phyloP scores from a whole-genome alignment of 305 asterid species.

The Salvia sclarea region DNA sequence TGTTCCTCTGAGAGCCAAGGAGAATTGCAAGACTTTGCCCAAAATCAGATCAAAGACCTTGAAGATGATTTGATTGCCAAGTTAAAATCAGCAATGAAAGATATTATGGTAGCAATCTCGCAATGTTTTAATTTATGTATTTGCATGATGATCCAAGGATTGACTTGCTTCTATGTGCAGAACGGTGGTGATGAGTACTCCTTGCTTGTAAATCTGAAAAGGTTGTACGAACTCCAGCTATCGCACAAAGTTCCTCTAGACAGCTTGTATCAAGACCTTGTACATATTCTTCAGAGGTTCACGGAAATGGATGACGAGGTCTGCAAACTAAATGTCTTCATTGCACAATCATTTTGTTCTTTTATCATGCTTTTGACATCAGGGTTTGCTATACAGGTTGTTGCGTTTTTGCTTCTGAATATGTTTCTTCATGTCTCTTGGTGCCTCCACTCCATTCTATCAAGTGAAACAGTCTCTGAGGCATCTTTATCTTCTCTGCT shows the following conservation, averaged over 20 bases:
- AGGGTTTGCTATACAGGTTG: conserved; percentile 56
- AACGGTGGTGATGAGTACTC: conserved; percentile 93
- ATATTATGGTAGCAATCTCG: conserved; percentile 60
- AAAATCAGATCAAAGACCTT: conserved; percentile 69
- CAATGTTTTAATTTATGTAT: conserved; percentile 26
- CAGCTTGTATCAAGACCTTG: conserved; percentile 67
- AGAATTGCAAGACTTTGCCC: conserved; percentile 83
- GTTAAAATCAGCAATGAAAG: conserved; percentile 80
- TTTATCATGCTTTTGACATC: conserved; percentile 32
- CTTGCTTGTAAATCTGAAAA: conserved; percentile 82
- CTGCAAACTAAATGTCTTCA: conserved; percentile 28
- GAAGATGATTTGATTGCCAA: conserved; percentile 75
- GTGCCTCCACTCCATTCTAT: conserved; percentile 68
- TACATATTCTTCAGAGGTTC: conserved; percentile 60
- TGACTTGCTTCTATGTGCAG: conserved; percentile 51
- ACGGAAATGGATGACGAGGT: conserved; percentile 90
- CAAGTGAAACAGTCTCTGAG: conserved; percentile 70
- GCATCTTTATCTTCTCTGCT: conserved; percentile 59
- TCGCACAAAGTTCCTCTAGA: conserved; percentile 62
- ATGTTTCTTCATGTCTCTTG: conserved; percentile 92
- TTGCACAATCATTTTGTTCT: conserved; percentile 22
- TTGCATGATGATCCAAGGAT: conserved; percentile 32
- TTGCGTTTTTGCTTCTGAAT: conserved; percentile 80
- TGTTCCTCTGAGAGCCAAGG: conserved; percentile 85
- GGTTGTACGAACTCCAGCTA: conserved; percentile 87